Conservation (phyloP, 2,329 filamentous ascomycete genomes). For the Verticillium albo-atrum region DNA sequence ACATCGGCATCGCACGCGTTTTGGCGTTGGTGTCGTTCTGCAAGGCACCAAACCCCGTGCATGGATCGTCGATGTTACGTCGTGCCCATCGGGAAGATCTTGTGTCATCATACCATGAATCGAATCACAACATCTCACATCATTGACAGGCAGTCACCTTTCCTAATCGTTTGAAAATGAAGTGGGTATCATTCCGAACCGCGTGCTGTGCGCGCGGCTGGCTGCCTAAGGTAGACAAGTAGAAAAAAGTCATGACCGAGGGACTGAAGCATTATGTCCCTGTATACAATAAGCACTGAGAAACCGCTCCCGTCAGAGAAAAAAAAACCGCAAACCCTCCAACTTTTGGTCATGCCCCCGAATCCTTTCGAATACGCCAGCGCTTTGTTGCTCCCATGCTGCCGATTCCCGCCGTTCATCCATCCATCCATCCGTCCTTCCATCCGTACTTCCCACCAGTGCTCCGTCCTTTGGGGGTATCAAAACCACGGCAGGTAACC, state of each 20-base stretch:
- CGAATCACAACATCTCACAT: too few species aligned
- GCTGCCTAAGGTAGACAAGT: too few species aligned
- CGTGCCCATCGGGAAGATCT: background rate
- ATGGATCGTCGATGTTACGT: background rate
- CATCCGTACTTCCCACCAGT: constrained; percentile 6
- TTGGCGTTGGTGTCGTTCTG: background rate
- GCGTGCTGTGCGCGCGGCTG: background rate
- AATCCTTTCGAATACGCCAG: constrained; percentile 1
- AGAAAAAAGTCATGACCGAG: background rate
- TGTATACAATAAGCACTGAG: background rate
- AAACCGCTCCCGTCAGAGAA: background rate
- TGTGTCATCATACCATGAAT: background rate
- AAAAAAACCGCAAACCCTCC: background rate
- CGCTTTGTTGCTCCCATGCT: constrained; percentile 1
- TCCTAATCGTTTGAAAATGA: background rate
- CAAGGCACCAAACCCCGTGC: background rate
- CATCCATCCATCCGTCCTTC: background rate
- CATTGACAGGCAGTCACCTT: too few species aligned
- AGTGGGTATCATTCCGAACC: background rate
- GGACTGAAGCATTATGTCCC: background rate
- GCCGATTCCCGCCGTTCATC: background rate
- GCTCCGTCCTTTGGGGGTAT: background rate
- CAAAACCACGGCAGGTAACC: constrained; percentile 1
- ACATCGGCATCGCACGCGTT: background rate
- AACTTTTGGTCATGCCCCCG: background rate